Base-by-base conservation (phyloP, 2,329 filamentous ascomycete genomes). In the Penicillium sclerotiorum region DNA sequence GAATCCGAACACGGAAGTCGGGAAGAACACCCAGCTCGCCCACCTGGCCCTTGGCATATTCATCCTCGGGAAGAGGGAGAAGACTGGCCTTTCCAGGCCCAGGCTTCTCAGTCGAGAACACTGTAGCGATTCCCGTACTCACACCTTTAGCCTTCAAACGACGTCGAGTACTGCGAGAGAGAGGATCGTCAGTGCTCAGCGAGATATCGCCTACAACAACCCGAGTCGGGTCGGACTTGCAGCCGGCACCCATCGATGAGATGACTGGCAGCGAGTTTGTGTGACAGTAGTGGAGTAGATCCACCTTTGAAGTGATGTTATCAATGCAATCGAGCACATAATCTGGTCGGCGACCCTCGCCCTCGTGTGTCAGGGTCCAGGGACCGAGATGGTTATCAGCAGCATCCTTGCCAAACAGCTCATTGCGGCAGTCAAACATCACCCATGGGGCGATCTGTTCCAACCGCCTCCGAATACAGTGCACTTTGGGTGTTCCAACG, bases 241-340 rank as follows among this genome's bases (percentile, higher is more conserved):
- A 96, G 0, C 91, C 94, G 0, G 94, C 94, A 1, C 94, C 94
- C 92, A 97, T 97, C 25, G 90, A 89, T 13, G 90, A 94, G 55
- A 99, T 92, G 22, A 99, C 90, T 1, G 85, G 87, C 21, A 97
- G 77, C 1, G 80, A 78, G 65, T 90, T 81, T 53, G 85, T 82
- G 67, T 92, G 80, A 73, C 94, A 99, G 73, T 95, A 95, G 63
- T 90, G 86, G 33, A 99, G 78, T 47, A 99, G 76, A 15, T 87
- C 88, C 3, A 99, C 93, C 75, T 99, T 99, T 46, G 90, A 95
- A 44, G 96, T 90, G 55, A 99, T 97, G 67, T 99, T 97, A 72
- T 99, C 94, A 59, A 99, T 99, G 18, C 93, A 95, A 72, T 99
- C 94, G 28, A 99, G 84, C n/a, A 99, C 85, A 64, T 87, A 99